Percentiles rank a stretch among this genome's conserved stretches.
Conservation (phyloP, 208 protist species). For the Herpetomonas tarakana region DNA sequence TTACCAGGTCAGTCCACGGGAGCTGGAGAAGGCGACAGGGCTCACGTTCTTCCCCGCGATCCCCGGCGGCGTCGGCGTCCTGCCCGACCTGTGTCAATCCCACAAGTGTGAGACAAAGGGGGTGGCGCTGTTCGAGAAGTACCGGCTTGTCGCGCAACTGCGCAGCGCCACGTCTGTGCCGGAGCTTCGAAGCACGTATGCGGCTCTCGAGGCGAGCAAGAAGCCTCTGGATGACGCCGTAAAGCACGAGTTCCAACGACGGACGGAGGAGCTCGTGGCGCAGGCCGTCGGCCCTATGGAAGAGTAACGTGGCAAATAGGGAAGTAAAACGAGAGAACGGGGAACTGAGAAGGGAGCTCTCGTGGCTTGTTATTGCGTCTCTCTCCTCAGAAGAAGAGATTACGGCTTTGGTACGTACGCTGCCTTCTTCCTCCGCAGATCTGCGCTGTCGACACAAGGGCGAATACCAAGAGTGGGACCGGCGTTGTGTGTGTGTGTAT, state of each 20-base stretch:
- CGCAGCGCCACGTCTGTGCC: slow-evolving; percentile 48
- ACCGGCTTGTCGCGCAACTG: slow-evolving; percentile 58
- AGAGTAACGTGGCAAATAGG: background rate
- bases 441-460: too few relatives aligned
- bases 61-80: background rate
- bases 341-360: too few relatives aligned
- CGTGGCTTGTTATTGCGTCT: too few relatives aligned
- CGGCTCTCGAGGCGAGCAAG: slow-evolving; percentile 20
- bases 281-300: slow-evolving; percentile 25
- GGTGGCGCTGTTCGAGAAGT: slow-evolving; percentile 40
- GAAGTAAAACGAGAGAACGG: too few relatives aligned
- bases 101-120: slow-evolving; percentile 45
- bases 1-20: slow-evolving; percentile 63
- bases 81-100: slow-evolving; percentile 53
- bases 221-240: slow-evolving; percentile 29
- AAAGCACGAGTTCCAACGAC: slow-evolving; percentile 36
- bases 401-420: too few relatives aligned
- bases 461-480: too few relatives aligned
- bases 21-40: slow-evolving; percentile 58
- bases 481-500: too few relatives aligned
- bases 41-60: slow-evolving; percentile 73
- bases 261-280: slow-evolving; percentile 40
- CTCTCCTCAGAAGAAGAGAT: too few relatives aligned
- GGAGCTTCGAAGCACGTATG: slow-evolving; percentile 45
- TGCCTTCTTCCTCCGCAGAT: too few relatives aligned